Evolutionary conservation across 1,139 yeast genomes (phyloP).

Genomic region (Arxiozyma bovina): DNA sequence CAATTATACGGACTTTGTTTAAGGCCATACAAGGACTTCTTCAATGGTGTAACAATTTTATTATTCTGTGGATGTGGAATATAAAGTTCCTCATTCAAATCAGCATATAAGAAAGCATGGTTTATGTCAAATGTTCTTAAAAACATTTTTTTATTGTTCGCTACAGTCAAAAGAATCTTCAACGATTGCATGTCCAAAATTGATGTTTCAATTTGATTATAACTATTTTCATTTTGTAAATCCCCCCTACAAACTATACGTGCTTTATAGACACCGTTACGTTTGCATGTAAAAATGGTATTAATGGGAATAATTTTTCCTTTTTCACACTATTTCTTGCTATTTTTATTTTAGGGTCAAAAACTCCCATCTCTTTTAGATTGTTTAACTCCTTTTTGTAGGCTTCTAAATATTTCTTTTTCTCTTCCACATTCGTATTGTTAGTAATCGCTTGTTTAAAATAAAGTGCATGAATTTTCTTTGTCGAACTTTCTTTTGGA

Average conservation of each 20-base stretch:
- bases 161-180: conserved; percentile 4
- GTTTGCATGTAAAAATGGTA: not conserved
- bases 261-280: not conserved
- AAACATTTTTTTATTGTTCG: conserved; percentile 4
- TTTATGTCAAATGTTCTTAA: conserved; percentile 5
- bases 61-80: conserved; percentile 1
- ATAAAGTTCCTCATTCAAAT: conserved; percentile 5
- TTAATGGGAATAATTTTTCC: conserved; percentile 1
- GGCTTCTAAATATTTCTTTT: conserved; percentile 1
- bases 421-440: not conserved
- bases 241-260: conserved; percentile 1
- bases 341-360: not conserved
- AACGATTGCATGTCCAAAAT: conserved; percentile 2
- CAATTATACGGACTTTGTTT: conserved; percentile 5
- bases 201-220: not conserved
- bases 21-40: conserved; percentile 6
- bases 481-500: not conserved
- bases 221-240: not conserved
- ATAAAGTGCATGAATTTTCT: not conserved
- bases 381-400: conserved; percentile 4
- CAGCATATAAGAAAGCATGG: conserved; percentile 6
- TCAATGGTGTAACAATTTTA: conserved; percentile 1
- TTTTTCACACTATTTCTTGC: not conserved
- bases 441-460: conserved; percentile 5
- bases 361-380: conserved; percentile 1